A percentile compares a stretch with the other conserved stretches of the same genome.
phyloP scores from a whole-genome alignment of 2,329 filamentous ascomycete genomes.

The Emergomyces orientalis region DNA sequence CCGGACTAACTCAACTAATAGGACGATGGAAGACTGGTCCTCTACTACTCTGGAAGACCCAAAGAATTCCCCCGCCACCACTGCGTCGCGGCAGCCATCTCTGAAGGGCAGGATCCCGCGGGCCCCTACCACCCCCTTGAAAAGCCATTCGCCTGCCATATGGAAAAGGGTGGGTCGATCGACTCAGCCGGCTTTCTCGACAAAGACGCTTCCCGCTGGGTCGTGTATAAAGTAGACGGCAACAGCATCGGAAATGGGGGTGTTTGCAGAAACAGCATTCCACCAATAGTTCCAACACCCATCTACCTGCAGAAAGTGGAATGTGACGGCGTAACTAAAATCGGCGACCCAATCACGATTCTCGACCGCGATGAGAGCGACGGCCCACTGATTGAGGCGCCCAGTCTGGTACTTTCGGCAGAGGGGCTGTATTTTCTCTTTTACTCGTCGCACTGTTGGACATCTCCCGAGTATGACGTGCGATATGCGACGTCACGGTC shows the following conservation, averaged over 20 bases:
- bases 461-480: slow-evolving; percentile 48
- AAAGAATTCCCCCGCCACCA: slow-evolving; percentile 37
- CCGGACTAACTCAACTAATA: slow-evolving; percentile 11
- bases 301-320: slow-evolving; percentile 34
- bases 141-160: slow-evolving; percentile 45
- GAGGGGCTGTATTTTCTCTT: slow-evolving; percentile 49
- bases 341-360: slow-evolving; percentile 48
- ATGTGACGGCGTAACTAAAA: slow-evolving; percentile 43
- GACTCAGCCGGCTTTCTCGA: slow-evolving; percentile 54
- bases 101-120: slow-evolving; percentile 30
- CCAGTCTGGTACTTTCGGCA: slow-evolving; percentile 40
- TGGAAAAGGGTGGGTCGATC: slow-evolving; percentile 50
- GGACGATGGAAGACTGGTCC: slow-evolving; percentile 45
- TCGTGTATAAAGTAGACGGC: slow-evolving; percentile 59
- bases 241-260: slow-evolving; percentile 46
- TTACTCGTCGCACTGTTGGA: slow-evolving; percentile 54
- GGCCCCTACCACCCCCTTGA: slow-evolving; percentile 47
- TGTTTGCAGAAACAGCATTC: slow-evolving; percentile 39
- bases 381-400: slow-evolving; percentile 55
- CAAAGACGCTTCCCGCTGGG: slow-evolving; percentile 45
- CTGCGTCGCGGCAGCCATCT: slow-evolving; percentile 51
- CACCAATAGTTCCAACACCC: slow-evolving; percentile 29
- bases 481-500: slow-evolving; percentile 46
- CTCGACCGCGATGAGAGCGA: slow-evolving; percentile 55
- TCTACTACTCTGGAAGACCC: slow-evolving; percentile 50